Conservation (phyloP, 2,329 filamentous ascomycete species). For the Lasiodiplodia gonubiensis region DNA sequence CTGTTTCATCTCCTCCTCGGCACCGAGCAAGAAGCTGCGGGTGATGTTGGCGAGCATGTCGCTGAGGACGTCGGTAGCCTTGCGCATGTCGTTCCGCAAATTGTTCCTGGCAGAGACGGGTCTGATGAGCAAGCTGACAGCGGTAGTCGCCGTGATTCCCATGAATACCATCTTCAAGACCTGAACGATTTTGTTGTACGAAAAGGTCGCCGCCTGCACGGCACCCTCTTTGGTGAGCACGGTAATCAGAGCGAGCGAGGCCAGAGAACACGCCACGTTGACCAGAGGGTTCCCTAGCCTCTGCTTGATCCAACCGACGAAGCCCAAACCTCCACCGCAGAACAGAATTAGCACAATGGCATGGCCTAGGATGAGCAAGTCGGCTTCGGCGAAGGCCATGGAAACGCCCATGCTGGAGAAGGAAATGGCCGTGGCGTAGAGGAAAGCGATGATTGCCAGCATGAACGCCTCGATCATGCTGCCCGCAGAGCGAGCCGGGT, state of each 20-base stretch:
- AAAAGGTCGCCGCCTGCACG: constrained; percentile 81
- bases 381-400: constrained; percentile 73
- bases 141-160: constrained; percentile 61
- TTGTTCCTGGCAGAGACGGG: constrained; percentile 77
- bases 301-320: constrained; percentile 88
- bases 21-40: constrained; percentile 80
- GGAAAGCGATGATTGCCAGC: constrained; percentile 76
- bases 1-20: constrained; percentile 76
- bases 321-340: constrained; percentile 82
- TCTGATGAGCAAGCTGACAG: constrained; percentile 71
- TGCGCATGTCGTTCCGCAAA: constrained; percentile 74
- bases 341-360: constrained; percentile 80
- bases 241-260: constrained; percentile 87
- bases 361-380: constrained; percentile 75
- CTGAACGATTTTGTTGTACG: constrained; percentile 80
- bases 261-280: constrained; percentile 82
- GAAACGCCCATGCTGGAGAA: constrained; percentile 89
- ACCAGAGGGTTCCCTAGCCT: constrained; percentile 77
- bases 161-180: constrained; percentile 60
- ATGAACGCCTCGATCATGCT: constrained; percentile 69
- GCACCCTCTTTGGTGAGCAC: constrained; percentile 90
- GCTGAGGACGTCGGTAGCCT: constrained; percentile 74
- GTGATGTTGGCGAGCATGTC: constrained; percentile 84
- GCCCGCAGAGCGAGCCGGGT: constrained; percentile 84
- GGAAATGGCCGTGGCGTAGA: constrained; percentile 77